Conservation (phyloP, 371 early-diverging fungal genomes). For the Syncephalastrum racemosum region DNA sequence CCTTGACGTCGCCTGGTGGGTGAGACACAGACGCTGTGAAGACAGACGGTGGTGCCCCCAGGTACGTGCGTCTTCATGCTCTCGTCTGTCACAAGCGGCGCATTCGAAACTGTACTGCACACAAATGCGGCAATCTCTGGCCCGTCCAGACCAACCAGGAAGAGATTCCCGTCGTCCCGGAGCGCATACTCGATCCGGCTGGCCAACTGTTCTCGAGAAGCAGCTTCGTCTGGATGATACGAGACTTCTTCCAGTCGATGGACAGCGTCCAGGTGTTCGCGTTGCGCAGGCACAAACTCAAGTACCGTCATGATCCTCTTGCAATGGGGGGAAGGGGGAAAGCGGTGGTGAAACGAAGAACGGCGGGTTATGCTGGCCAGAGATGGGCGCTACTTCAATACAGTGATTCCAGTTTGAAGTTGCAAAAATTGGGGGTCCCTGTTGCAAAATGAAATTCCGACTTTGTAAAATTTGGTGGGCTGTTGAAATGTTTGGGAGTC, state of each 20-base stretch:
- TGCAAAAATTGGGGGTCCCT: no score
- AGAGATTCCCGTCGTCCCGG: conserved; percentile 47
- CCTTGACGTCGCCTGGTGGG: conserved; percentile 54
- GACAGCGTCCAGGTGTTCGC: conserved; percentile 31
- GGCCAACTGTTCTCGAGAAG: conserved; percentile 52
- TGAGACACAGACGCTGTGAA: conserved; percentile 69
- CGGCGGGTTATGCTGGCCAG: no score
- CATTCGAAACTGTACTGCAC: conserved; percentile 50
- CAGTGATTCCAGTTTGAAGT: no score
- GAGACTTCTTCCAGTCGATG: conserved; percentile 38
- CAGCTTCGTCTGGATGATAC: conserved; percentile 68
- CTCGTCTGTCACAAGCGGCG: conserved; percentile 56
- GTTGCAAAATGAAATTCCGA: no score
- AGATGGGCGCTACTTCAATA: no score
- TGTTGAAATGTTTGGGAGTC: no score
- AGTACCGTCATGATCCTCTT: neutral
- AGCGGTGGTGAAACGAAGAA: no score
- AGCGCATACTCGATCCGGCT: conserved; percentile 53
- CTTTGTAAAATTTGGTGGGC: no score
- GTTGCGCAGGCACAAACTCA: conserved; percentile 18
- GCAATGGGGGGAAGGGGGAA: no score
- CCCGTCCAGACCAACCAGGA: conserved; percentile 48
- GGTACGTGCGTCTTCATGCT: conserved; percentile 68
- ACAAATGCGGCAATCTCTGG: conserved; percentile 57
- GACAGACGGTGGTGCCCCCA: conserved; percentile 60